Conservation (phyloP, 331 rosid species). For the Ulmus americana region DNA sequence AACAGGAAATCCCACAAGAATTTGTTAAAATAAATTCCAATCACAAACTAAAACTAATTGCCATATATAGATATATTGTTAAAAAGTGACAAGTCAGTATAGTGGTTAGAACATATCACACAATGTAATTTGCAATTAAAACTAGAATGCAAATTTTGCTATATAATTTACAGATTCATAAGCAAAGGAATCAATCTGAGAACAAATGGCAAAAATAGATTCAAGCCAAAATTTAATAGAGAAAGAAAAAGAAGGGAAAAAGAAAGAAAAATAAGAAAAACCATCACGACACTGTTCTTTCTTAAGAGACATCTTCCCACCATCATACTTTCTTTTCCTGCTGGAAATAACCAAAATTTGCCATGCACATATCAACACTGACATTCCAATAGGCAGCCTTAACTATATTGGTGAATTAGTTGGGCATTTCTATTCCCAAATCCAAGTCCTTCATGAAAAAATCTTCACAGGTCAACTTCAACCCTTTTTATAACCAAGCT, state of each 20-base stretch:
- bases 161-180: conserved; percentile 35
- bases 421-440: background rate
- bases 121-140: background rate
- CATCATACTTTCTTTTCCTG: background rate
- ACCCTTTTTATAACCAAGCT: conserved; percentile 4
- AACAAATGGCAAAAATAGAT: conserved; percentile 30
- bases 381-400: background rate
- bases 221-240: conserved; percentile 22
- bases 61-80: no score
- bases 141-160: conserved; percentile 21
- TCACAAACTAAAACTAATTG: no score
- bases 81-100: no score
- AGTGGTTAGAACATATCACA: no score
- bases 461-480: background rate
- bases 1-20: no score
- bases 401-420: conserved; percentile 7
- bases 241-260: background rate
- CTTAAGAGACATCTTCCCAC: conserved; percentile 12
- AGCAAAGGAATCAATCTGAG: conserved; percentile 15
- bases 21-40: no score
- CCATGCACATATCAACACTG: background rate
- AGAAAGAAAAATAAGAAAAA: conserved; percentile 1
- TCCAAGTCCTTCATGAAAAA: conserved; percentile 15
- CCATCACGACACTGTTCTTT: conserved; percentile 8
- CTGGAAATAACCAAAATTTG: background rate